Base-by-base conservation (phyloP, 305 asterid genomes). In the Euphrasia arctica region DNA sequence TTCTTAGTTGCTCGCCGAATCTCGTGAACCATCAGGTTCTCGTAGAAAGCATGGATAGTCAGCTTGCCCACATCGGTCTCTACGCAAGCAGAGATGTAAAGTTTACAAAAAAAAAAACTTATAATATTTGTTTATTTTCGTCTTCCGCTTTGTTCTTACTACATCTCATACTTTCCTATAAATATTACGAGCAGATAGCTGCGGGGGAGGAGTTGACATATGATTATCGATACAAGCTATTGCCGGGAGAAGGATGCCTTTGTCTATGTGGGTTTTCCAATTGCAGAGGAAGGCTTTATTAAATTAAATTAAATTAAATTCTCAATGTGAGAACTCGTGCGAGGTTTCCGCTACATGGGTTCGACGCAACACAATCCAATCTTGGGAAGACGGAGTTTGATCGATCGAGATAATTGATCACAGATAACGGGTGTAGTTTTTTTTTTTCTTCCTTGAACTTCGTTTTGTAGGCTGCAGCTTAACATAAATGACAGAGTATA, bases 11-110 rank as follows among this genome's bases (percentile, higher is more conserved):
- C 89, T 85, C 83, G 13, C 87, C 98, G 6, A 94, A 94, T 81
- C 95, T 94, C 13, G 83, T 80, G 82, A 88, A 87, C 67, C 92
- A 88, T 77, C 99, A 90, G 88, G 99, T 91, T 79, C 85, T 94
- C 32, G 87, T 94, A 54, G 99, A 91, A 68, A 91, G 94, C 85
- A 90, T 94, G 97, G 99, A 94, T 62, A 79, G 86, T 79, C 90
- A 81, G 79, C 90, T 87, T n/a, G 86, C 99, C 1, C 99, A 82
- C 65, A 71, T 94, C 55, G 98, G 98, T 65, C 82, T 94, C 78
- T 94, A 81, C 64, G 91, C 99, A 27, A 77, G 83, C 74, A 87
- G 97, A 74, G 99, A 94, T 75, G 99, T 94, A 83, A 81, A 36
- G 1, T 36, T 36, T 36, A 36, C 42, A 5, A 36, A 36, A 18